Evolutionary conservation across 768 basidiomycete species (phyloP), one percentile per base, ranked within the genome.

Genomic region (Termitomyces sp.): DNA sequence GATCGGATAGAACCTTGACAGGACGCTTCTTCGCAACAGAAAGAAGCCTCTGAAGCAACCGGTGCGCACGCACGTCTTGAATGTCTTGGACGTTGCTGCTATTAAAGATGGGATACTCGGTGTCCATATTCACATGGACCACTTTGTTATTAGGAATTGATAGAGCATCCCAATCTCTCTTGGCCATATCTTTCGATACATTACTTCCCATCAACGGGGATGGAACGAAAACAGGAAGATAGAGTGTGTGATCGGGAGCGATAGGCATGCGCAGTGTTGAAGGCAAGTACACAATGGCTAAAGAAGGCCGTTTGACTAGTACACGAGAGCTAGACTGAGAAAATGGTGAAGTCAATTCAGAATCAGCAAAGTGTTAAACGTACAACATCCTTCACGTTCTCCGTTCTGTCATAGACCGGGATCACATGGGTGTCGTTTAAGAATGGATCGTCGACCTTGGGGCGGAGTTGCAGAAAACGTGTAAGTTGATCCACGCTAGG

Each of bases 271-370:
- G 70, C 45, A 75, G 69, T 21, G 71, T 63, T 58, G 76, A 77
- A 49, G 89, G 89, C 45, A 89, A 70, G 69, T 83, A 88, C 55
- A 90, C 73, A 58, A 91, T 75, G 23, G 86, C 89, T 61, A 91
- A 73, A 32, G 88, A 88, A 54, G 79, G 85, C 63, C 74, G 71
- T 51, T 70, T 71, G 57, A 69, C 63, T 65, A 64, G 61, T 52
- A 66, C 66, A 69, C 75, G 74, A 58, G 68, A 65, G 65, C 65
- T 69, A 69, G 76, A 70, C 81, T 83, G 67, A 44, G 65, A 69
- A 67, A 68, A 71, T 44, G 63, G 71, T 73, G 70, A 74, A 71
- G 73, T 67, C 70, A 70, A 62, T 67, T 64, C 63, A 59, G 63
- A 58, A 59, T 59, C 63, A 57, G 69, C 59, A 59, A 66, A 59